Conservation (phyloP, 495 filamentous ascomycete genomes). For the Aspergillus heteromorphus region DNA sequence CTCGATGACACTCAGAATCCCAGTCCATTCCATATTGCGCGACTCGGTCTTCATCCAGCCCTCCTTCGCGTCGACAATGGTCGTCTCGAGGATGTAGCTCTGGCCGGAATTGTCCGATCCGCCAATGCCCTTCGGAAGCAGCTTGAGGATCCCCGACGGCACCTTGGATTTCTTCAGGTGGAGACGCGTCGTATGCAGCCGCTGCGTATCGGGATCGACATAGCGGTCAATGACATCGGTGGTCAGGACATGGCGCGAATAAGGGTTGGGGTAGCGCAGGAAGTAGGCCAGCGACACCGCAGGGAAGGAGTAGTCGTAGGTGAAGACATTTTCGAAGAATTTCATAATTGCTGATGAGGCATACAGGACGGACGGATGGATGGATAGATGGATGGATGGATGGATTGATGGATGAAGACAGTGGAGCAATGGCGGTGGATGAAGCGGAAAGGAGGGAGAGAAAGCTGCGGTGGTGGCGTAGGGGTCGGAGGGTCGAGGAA, state of each 20-base stretch:
- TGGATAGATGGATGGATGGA: slow-evolving; percentile 4
- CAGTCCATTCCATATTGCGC: slow-evolving; percentile 83
- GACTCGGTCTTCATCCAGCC: slow-evolving; percentile 86
- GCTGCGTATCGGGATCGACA: slow-evolving; percentile 73
- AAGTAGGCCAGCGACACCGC: slow-evolving; percentile 96
- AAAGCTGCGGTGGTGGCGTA: slow-evolving; percentile 10
- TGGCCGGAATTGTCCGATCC: slow-evolving; percentile 65
- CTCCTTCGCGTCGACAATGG: slow-evolving; percentile 80
- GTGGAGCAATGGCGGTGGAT: slow-evolving; percentile 4
- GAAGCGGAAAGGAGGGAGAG: too few species aligned
- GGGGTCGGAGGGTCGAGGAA: too few species aligned
- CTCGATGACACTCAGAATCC: slow-evolving; percentile 88
- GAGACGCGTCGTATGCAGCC: slow-evolving; percentile 80
- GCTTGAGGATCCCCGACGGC: slow-evolving; percentile 72
- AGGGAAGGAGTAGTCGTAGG: slow-evolving; percentile 88
- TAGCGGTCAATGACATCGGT: slow-evolving; percentile 89
- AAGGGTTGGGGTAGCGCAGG: slow-evolving; percentile 97
- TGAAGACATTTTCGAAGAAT: slow-evolving; percentile 82
- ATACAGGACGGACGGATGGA: slow-evolving; percentile 11
- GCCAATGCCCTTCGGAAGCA: slow-evolving; percentile 73
- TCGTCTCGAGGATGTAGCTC: slow-evolving; percentile 88
- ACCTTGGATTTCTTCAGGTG: slow-evolving; percentile 93
- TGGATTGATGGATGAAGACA: slow-evolving; percentile 1
- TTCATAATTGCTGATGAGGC: slow-evolving; percentile 57
- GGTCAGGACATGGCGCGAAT: slow-evolving; percentile 88